A percentile compares a stretch with the other conserved stretches of the same genome.
These are phyloP conservation scores for Yamagishiella unicocca DNA, from an alignment of 139 green algal genomes.

Conservation along the genomic window DNA sequence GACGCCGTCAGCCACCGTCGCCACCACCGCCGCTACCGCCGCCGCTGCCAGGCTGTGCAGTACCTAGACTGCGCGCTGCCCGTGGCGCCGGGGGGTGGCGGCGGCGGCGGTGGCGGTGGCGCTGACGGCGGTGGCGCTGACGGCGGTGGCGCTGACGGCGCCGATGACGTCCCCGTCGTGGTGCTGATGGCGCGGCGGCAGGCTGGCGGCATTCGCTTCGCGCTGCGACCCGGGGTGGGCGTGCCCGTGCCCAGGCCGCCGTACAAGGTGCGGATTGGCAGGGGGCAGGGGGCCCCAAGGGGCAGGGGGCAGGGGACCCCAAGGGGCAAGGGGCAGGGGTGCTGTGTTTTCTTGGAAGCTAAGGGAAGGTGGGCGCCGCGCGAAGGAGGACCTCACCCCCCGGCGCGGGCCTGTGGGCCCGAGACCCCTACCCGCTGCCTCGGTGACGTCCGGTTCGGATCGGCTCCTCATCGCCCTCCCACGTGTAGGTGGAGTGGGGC, in stretches of 20 bases:
- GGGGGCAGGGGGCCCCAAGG: no score
- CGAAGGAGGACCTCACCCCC: no score
- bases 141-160: background rate
- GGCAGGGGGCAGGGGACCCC: no score
- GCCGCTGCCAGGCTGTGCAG: constrained; percentile 84
- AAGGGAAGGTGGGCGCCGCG: no score
- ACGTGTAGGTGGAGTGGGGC: constrained; percentile 82
- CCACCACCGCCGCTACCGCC: background rate
- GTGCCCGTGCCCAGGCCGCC: constrained; percentile 68
- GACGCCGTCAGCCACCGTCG: background rate
- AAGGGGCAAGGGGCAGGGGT: no score
- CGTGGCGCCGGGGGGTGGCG: background rate
- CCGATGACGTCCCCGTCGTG: constrained; percentile 17
- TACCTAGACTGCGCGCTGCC: constrained; percentile 72
- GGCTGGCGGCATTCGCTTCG: constrained; percentile 53
- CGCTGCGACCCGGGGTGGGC: constrained; percentile 71
- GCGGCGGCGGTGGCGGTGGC: background rate
- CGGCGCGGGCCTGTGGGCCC: no score
- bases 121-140: background rate
- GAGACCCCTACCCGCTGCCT: no score
- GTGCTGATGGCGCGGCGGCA: background rate
- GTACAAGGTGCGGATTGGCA: constrained; percentile 74
- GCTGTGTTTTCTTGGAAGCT: no score
- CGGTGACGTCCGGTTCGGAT: no score
- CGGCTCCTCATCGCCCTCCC: no score